Conservation (phyloP, 805 yeast species). For the Brettanomyces bruxellensis region DNA sequence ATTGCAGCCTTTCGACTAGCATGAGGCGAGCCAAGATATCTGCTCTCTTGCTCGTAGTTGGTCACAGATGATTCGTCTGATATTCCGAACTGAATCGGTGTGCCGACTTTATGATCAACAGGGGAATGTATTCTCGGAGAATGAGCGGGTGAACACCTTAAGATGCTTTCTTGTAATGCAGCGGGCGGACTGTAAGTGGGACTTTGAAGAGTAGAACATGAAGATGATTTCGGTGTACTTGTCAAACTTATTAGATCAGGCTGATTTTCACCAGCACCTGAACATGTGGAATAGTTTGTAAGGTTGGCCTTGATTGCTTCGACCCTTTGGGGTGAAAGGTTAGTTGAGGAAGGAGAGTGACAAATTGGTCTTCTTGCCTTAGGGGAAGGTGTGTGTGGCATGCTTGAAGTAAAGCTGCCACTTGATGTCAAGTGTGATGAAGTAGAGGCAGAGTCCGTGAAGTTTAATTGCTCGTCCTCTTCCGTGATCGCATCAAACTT, state of each 20-base stretch:
- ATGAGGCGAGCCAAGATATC: no score
- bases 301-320: no score
- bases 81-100: no score
- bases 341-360: no score
- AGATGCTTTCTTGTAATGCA: no score
- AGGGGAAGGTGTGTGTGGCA: constrained; percentile 4
- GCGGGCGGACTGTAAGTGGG: no score
- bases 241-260: constrained; percentile 23
- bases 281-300: no score
- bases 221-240: constrained; percentile 13
- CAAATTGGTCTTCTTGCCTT: neutral
- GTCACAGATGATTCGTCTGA: neutral
- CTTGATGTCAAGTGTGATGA: constrained; percentile 14
- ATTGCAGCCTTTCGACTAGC: no score
- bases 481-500: constrained; percentile 9
- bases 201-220: neutral
- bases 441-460: constrained; percentile 11
- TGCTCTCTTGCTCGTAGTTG: constrained; percentile 1
- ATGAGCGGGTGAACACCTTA: no score
- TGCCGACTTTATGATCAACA: no score
- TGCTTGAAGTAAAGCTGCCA: neutral
- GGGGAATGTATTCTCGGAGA: no score
- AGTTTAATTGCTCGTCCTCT: constrained; percentile 4
- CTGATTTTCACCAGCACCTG: constrained; percentile 4
- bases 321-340: no score